Percentiles rank a stretch among this genome's conserved stretches.
Conservation (phyloP, 2,329 filamentous ascomycete species). For the Aureobasidium sp. region DNA sequence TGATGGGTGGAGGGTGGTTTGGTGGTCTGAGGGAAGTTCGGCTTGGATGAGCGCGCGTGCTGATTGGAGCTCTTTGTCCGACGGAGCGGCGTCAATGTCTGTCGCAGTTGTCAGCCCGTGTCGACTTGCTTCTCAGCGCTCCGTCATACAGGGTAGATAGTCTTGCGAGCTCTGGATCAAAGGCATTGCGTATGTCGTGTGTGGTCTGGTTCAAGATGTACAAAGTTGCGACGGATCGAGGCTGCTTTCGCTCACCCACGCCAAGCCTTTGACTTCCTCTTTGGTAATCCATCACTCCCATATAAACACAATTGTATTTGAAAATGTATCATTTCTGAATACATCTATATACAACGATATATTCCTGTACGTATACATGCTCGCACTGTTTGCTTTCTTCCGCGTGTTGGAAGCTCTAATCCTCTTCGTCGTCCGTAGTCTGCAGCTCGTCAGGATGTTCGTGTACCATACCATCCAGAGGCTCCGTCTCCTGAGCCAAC, state of each 20-base stretch:
- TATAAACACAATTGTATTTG: no score
- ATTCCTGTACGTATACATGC: no score
- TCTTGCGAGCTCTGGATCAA: slow-evolving; percentile 66
- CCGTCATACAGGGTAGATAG: slow-evolving; percentile 65
- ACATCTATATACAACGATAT: no score
- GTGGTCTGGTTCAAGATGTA: no score
- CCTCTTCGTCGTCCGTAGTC: neutral
- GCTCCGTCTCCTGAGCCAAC: slow-evolving; percentile 45
- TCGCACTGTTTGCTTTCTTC: no score
- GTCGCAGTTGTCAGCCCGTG: slow-evolving; percentile 24
- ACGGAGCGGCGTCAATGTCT: slow-evolving; percentile 78
- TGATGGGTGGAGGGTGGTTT: slow-evolving; percentile 49
- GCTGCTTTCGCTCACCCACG: no score
- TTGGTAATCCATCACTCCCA: no score
- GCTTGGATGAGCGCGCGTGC: slow-evolving; percentile 63
- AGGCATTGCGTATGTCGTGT: slow-evolving; percentile 48
- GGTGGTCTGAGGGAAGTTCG: slow-evolving; percentile 51
- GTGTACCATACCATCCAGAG: slow-evolving; percentile 45
- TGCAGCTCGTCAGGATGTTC: slow-evolving; percentile 22
- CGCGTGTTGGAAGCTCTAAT: neutral
- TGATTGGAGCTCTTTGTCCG: slow-evolving; percentile 53
- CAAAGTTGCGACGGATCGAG: no score
- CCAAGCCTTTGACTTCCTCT: no score
- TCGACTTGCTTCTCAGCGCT: slow-evolving; percentile 13
- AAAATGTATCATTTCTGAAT: no score